Evolutionary conservation across 2,329 filamentous ascomycete genomes (phyloP).

Genomic region (Cladosporium cucumerinum): DNA sequence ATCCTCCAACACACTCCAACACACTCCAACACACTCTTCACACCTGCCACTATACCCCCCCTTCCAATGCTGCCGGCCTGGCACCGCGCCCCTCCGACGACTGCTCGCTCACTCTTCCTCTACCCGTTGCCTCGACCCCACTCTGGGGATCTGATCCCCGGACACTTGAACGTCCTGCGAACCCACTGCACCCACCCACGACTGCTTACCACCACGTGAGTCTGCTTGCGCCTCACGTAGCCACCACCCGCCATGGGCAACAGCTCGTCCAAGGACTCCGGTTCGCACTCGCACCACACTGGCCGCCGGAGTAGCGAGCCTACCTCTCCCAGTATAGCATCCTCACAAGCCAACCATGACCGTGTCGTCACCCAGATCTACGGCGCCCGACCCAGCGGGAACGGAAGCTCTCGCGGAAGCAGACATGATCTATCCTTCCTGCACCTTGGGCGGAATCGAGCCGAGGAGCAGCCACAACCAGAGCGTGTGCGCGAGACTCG

Average conservation of each 20-base stretch:
- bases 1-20: background rate
- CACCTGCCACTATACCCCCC: background rate
- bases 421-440: slow-evolving; percentile 58
- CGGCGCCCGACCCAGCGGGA: slow-evolving; percentile 42
- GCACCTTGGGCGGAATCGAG: slow-evolving; percentile 50
- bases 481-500: slow-evolving; percentile 77
- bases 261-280: slow-evolving; percentile 45
- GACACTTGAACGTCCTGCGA: slow-evolving; percentile 3
- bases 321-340: slow-evolving; percentile 27
- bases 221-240: slow-evolving; percentile 1
- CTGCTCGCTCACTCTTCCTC: background rate
- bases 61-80: slow-evolving; percentile 2
- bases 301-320: slow-evolving; percentile 18
- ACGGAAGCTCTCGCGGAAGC: slow-evolving; percentile 44
- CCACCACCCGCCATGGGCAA: slow-evolving; percentile 42
- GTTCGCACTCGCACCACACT: slow-evolving; percentile 30
- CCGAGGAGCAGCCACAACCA: slow-evolving; percentile 35
- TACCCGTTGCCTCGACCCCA: slow-evolving; percentile 1
- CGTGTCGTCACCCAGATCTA: slow-evolving; percentile 39
- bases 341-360: slow-evolving; percentile 25
- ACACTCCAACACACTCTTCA: background rate
- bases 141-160: slow-evolving; percentile 14
- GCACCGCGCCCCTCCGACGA: background rate
- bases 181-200: background rate
- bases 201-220: background rate